These are phyloP conservation scores for Arthrobotrys entomopaga DNA, from an alignment of 2,329 filamentous ascomycete genomes.

Conservation along the genomic window DNA sequence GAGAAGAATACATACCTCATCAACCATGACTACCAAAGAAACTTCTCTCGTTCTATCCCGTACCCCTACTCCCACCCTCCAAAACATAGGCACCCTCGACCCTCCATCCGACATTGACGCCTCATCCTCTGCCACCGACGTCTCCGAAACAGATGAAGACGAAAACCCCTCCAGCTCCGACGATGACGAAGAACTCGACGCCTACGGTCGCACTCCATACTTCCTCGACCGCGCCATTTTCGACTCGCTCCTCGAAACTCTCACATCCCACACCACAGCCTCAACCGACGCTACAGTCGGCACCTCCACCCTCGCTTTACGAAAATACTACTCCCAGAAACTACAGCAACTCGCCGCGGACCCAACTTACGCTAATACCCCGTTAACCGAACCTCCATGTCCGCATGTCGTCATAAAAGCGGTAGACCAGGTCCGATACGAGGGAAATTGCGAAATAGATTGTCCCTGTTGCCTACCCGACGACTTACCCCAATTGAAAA, in stretches of 20 bases:
- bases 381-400: constrained; percentile 35
- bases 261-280: constrained; percentile 23
- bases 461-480: constrained; percentile 47
- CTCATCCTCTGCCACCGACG: constrained; percentile 17
- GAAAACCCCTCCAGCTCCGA: too few species aligned
- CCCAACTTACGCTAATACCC: constrained; percentile 20
- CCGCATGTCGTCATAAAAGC: constrained; percentile 20
- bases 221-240: constrained; percentile 15
- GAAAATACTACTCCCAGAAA: constrained; percentile 37
- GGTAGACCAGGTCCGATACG: constrained; percentile 14
- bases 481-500: constrained; percentile 20
- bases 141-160: constrained; percentile 15
- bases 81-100: not conserved
- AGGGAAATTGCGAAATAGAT: constrained; percentile 10
- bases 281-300: constrained; percentile 21
- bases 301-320: constrained; percentile 11
- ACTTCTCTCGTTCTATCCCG: constrained; percentile 24
- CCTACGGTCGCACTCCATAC: constrained; percentile 1
- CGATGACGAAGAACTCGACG: constrained; percentile 5
- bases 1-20: constrained; percentile 1
- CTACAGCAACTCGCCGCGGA: constrained; percentile 8
- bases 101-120: constrained; percentile 18
- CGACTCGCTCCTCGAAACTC: not conserved
- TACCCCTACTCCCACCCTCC: constrained; percentile 33
- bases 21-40: constrained; percentile 30